Conservation (phyloP, 345 rosid genomes). For the Populus simonii region DNA sequence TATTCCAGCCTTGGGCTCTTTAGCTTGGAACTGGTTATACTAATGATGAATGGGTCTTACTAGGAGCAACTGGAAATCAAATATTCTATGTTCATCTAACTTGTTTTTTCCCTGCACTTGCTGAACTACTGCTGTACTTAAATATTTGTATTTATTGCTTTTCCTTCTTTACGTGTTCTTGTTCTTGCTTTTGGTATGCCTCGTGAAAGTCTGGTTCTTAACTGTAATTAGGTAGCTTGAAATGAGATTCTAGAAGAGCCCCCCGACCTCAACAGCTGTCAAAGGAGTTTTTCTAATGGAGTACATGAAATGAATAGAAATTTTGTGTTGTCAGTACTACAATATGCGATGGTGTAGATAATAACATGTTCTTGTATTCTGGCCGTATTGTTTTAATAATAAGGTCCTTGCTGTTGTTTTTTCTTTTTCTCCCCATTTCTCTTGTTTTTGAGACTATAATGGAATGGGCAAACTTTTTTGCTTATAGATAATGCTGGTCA, state of each 20-base stretch:
- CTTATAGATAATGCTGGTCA: constrained; percentile 51
- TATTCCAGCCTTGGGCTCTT: not conserved
- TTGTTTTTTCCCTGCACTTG: not conserved
- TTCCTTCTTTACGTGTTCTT: not conserved
- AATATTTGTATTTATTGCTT: not conserved
- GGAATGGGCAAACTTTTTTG: constrained; percentile 11
- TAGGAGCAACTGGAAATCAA: not conserved
- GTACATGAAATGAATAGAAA: not conserved
- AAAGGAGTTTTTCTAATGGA: not conserved
- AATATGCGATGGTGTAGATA: not conserved
- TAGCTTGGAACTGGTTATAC: not conserved
- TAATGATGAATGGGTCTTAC: not conserved
- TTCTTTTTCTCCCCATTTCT: not conserved
- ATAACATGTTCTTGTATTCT: not conserved
- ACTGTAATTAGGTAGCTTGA: not conserved
- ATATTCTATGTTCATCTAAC: not conserved
- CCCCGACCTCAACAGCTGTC: not conserved
- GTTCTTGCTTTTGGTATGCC: not conserved
- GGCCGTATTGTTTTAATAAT: not conserved
- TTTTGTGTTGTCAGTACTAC: not conserved
- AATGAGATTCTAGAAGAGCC: not conserved
- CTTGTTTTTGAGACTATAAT: not conserved
- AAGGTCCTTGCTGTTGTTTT: not conserved
- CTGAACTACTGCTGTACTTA: not conserved
- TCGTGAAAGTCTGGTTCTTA: not conserved